Evolutionary conservation across 257 asterid genomes (phyloP).

Genomic region (Salvia splendens): DNA sequence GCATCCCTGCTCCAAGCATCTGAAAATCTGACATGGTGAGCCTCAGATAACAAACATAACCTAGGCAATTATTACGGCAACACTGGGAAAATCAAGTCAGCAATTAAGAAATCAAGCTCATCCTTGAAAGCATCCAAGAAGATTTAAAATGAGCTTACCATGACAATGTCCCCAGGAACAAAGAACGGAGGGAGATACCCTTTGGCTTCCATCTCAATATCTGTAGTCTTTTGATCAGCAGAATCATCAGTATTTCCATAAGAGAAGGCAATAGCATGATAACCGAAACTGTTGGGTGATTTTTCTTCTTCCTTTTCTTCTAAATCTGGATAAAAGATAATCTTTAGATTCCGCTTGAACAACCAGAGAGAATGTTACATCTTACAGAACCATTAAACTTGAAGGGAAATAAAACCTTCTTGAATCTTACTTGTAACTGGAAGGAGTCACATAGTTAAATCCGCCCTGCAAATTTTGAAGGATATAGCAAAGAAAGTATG

Average conservation of each 20-base stretch:
- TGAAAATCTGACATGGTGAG: slow-evolving; percentile 91
- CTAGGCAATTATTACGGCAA: slow-evolving; percentile 54
- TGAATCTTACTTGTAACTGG: slow-evolving; percentile 54
- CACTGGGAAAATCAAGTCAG: slow-evolving; percentile 49
- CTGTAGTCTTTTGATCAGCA: slow-evolving; percentile 48
- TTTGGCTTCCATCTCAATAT: slow-evolving; percentile 51
- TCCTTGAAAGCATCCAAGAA: slow-evolving; percentile 30
- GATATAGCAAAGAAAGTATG: slow-evolving; percentile 45
- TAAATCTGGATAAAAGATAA: slow-evolving; percentile 42
- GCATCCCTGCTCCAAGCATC: slow-evolving; percentile 93
- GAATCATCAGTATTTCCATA: slow-evolving; percentile 56
- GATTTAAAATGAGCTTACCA: slow-evolving; percentile 61
- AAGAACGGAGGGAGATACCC: slow-evolving; percentile 68
- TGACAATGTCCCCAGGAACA: slow-evolving; percentile 62
- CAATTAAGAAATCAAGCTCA: slow-evolving; percentile 37
- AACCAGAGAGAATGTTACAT: not conserved
- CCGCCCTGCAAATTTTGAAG: slow-evolving; percentile 57
- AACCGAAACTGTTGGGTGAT: slow-evolving; percentile 39
- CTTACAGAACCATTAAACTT: slow-evolving; percentile 12
- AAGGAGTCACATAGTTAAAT: slow-evolving; percentile 43
- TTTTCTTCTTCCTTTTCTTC: slow-evolving; percentile 50
- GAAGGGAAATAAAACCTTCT: slow-evolving; percentile 17
- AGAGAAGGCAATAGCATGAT: slow-evolving; percentile 65
- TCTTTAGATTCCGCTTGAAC: slow-evolving; percentile 6
- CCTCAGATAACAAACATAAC: slow-evolving; percentile 64